These are phyloP conservation scores for Inga oerstediana DNA, from an alignment of 306 rosid genomes.

Conservation along the genomic window DNA sequence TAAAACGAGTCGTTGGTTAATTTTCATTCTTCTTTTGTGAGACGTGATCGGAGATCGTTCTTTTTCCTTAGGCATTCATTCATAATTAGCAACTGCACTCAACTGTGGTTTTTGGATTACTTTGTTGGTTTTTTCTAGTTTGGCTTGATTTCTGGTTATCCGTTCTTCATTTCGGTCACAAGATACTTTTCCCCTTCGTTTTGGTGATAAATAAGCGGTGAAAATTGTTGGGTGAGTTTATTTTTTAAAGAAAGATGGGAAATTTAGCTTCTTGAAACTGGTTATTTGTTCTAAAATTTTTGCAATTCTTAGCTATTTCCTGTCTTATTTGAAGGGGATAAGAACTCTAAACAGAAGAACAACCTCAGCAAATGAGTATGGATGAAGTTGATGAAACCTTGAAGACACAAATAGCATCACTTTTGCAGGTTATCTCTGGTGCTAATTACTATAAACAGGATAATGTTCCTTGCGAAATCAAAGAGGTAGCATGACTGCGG, in stretches of 20 bases:
- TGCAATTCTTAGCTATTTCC: constrained; percentile 2
- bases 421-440: constrained; percentile 36
- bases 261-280: constrained; percentile 2
- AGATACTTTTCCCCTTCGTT: not conserved
- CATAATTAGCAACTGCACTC: not conserved
- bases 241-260: not conserved
- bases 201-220: not conserved
- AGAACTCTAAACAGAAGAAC: constrained; percentile 16
- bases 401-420: constrained; percentile 38
- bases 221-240: not conserved
- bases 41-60: not conserved
- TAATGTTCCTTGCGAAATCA: constrained; percentile 62
- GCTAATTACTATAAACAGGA: constrained; percentile 44
- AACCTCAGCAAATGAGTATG: constrained; percentile 19
- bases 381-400: constrained; percentile 44
- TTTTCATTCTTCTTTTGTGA: not conserved
- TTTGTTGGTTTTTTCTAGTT: not conserved
- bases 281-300: not conserved
- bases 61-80: not conserved
- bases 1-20: not conserved
- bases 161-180: not conserved
- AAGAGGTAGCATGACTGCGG: constrained; percentile 50
- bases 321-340: constrained; percentile 21
- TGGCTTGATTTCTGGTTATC: not conserved
- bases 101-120: not conserved